phyloP scores from a whole-genome alignment of 371 early-diverging fungal species.

The Mortierella polycephala region DNA sequence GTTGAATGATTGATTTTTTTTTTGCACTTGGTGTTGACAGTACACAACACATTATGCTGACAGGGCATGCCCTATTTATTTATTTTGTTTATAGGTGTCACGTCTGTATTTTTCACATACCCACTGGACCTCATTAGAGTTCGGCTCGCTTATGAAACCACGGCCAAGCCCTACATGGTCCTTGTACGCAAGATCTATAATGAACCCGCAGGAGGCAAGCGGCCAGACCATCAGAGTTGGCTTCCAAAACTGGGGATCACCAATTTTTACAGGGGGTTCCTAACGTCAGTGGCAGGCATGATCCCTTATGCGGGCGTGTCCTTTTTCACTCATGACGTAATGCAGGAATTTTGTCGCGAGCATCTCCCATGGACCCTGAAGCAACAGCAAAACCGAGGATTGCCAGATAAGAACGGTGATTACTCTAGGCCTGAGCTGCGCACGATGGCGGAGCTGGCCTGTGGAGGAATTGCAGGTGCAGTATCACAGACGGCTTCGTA shows the following conservation, averaged over 20 bases:
- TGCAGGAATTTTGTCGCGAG: conserved; percentile 68
- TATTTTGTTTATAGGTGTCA: conserved; percentile 70
- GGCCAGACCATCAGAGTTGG: too few species aligned
- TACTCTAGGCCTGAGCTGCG: conserved; percentile 40
- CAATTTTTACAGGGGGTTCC: conserved; percentile 95
- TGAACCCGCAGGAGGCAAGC: conserved; percentile 70
- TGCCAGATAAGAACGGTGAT: conserved; percentile 40
- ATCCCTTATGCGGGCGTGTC: conserved; percentile 96
- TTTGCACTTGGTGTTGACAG: background rate
- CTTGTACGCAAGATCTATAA: conserved; percentile 63
- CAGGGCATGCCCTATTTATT: background rate
- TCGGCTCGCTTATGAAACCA: conserved; percentile 87
- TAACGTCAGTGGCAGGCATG: conserved; percentile 92
- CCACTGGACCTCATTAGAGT: conserved; percentile 95
- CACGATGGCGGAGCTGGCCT: conserved; percentile 72
- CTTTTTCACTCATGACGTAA: conserved; percentile 79
- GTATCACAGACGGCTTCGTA: conserved; percentile 89
- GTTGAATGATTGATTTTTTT: background rate
- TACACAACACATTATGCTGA: background rate
- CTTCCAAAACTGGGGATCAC: too few species aligned
- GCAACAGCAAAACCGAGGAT: conserved; percentile 32
- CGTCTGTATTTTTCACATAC: conserved; percentile 92
- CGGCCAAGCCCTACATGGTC: conserved; percentile 50
- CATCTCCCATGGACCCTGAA: conserved; percentile 55
- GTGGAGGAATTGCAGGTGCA: conserved; percentile 88